These are phyloP conservation scores for Endothia cerciana DNA, from an alignment of 2,329 filamentous ascomycete genomes.

Conservation along the genomic window DNA sequence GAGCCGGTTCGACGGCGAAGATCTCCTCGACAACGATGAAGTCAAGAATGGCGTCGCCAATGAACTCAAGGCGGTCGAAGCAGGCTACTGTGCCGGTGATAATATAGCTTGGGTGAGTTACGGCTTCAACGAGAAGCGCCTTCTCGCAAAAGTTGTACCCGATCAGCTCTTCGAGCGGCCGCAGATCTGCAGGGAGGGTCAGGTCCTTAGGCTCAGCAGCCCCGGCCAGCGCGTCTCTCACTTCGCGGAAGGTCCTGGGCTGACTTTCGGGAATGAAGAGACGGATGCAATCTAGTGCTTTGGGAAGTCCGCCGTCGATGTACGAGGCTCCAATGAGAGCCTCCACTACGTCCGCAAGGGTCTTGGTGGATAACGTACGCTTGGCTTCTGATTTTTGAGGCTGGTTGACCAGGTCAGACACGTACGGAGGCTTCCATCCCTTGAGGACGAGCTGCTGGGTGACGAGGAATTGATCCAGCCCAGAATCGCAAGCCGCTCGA, in stretches of 20 bases:
- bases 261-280: conserved; percentile 58
- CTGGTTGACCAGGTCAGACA: conserved; percentile 41
- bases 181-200: conserved; percentile 45
- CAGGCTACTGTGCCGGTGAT: conserved; percentile 50
- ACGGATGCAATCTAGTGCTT: conserved; percentile 66
- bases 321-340: conserved; percentile 79
- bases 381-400: conserved; percentile 23
- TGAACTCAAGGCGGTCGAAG: conserved; percentile 80
- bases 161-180: conserved; percentile 65
- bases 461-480: conserved; percentile 75
- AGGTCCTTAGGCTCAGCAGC: conserved; percentile 40
- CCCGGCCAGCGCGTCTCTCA: conserved; percentile 48
- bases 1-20: conserved; percentile 48
- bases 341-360: conserved; percentile 85
- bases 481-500: conserved; percentile 62
- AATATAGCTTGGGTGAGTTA: conserved; percentile 73
- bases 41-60: conserved; percentile 87
- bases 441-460: conserved; percentile 65
- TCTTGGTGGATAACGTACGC: conserved; percentile 69
- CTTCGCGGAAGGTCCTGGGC: not conserved
- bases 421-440: conserved; percentile 69
- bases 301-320: conserved; percentile 67
- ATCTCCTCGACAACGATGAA: conserved; percentile 70
- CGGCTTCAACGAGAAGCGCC: conserved; percentile 72
- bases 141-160: conserved; percentile 74